These are phyloP conservation scores for Allium fistulosum DNA, from an alignment of 106 monocot genomes.

Conservation along the genomic window DNA sequence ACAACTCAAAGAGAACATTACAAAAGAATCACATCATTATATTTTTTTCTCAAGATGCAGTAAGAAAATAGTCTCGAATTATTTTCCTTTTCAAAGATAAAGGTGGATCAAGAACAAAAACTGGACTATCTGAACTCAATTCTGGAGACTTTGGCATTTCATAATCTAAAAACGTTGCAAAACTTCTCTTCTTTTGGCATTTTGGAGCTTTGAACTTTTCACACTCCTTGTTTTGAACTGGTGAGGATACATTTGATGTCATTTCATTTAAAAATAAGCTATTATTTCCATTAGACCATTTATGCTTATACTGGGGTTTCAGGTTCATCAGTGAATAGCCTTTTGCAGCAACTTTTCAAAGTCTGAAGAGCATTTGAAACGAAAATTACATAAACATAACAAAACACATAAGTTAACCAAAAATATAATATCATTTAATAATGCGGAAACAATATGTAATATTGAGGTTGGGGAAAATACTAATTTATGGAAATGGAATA, in stretches of 20 bases:
- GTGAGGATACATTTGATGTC: constrained; percentile 19
- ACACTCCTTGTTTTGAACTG: constrained; percentile 12
- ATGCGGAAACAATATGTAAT: background rate
- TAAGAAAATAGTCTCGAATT: constrained; percentile 64
- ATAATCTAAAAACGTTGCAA: constrained; percentile 1
- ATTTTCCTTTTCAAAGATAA: constrained; percentile 69
- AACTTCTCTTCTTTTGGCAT: constrained; percentile 43
- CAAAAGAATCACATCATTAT: too few relatives aligned
- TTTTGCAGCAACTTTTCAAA: constrained; percentile 59
- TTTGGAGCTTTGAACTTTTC: constrained; percentile 45
- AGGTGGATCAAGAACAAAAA: constrained; percentile 79
- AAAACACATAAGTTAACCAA: background rate
- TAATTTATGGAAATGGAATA: constrained; percentile 63
- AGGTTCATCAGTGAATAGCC: constrained; percentile 18
- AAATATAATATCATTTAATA: background rate
- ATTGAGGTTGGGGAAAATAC: constrained; percentile 28
- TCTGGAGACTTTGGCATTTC: constrained; percentile 36
- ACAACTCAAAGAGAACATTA: too few relatives aligned
- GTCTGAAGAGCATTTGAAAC: constrained; percentile 69
- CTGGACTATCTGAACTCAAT: constrained; percentile 34
- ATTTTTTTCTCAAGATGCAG: constrained; percentile 11
- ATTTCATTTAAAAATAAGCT: constrained; percentile 2
- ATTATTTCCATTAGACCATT: background rate
- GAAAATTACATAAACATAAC: background rate
- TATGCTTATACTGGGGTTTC: background rate